Evolutionary conservation across 2,329 filamentous ascomycete species (phyloP), one percentile per base, ranked within the genome.

Genomic region (Calonectria multiphialidica): DNA sequence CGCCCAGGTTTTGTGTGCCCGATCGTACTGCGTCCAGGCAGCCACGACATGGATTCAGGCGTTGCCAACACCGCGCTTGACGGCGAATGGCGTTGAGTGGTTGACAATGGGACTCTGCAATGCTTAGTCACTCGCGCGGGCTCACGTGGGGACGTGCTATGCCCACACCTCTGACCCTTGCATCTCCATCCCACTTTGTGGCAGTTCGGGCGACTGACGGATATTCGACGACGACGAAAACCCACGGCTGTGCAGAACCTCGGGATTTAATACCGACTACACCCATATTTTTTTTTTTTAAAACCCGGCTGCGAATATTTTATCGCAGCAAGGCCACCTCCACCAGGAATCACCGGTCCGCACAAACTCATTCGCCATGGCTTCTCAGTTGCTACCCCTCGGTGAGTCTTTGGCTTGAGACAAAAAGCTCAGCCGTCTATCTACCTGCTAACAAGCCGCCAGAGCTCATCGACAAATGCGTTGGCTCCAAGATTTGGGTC

Each of bases 391-490:
- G 68, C 88, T 95, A 67, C 93, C 93, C 67, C 86, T 94, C 78
- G 93, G 93, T 94, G 84, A 79, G 84, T 37, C 53, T 63, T 44
- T 25, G 42, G 28, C 50, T n/a, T 61, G 28, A 50, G 23, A n/a
- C 37, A 40, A 66, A 45, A 25, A 23, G 35, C 66, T 42, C 50
- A 33, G 61, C 49, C 68, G 12, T 33, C 63, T 37, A 53, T 37
- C 33, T 28, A 21, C 37, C 37, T 30, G 55, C 78, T 82, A 72
- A 82, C 77, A 66, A 16, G 30, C 53, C 33, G 12, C 21, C 81
- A 98, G 97, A 99, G 86, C 92, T 99, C 82, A 98, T 99, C 84
- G 97, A 99, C 88, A 98, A 98, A 86, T 99, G 97, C 83, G 96
- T 99, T 77, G 97, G 97, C 74, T 98, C 96, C 67, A 94, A 93